Base-by-base conservation (phyloP, 2,329 filamentous ascomycete genomes). In the Arthrobotrys iridis region DNA sequence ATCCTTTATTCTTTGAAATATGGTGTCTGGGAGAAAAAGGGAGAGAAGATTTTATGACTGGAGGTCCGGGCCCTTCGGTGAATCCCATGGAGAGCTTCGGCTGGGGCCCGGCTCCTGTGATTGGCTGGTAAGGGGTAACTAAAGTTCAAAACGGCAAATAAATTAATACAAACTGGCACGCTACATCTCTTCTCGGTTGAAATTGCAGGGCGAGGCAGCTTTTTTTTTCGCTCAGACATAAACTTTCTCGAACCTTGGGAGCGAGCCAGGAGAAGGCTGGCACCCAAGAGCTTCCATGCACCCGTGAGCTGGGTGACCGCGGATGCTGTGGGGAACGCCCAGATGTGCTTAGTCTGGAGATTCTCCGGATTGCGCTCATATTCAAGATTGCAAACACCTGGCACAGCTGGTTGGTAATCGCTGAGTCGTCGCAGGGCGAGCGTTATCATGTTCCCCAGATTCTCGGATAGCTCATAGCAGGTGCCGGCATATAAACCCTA, bases 381-480 rank as follows among this genome's bases (percentile, higher is more conserved):
- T 8, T n/a, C 4, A 20, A 22, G 20, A 33, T 26, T 24, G 15
- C 48, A 37, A 30, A 30, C 48, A 55, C 48, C 30, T 55, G 50
- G 50, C 50, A 46, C 22, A 18, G 55, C 33, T 62, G 65, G 65
- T 70, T 70, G 65, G 67, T 72, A 73, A 73, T 73, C 26, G 50
- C 50, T 65, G 55, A 58, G 68, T 66, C 40, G 41, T 65, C 15
- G 26, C 18, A 18, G 28, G 52, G 35, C 22, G 26, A 52, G 41
- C 20, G 22, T 20, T 28, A 59, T 59, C 64, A 24, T 46, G 40
- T 72, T 64, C 67, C 67, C 67, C 67, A 72, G 67, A 64, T 63
- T 64, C 45, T 72, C 67, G 67, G 67, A 64, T 72, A 46, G 67
- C 48, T 68, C 30, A 22, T 24, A 46, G 37, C 28, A 18, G n/a